These are phyloP conservation scores for Penicillium crustosum DNA, from an alignment of 2,329 filamentous ascomycete species.

Conservation along the genomic window DNA sequence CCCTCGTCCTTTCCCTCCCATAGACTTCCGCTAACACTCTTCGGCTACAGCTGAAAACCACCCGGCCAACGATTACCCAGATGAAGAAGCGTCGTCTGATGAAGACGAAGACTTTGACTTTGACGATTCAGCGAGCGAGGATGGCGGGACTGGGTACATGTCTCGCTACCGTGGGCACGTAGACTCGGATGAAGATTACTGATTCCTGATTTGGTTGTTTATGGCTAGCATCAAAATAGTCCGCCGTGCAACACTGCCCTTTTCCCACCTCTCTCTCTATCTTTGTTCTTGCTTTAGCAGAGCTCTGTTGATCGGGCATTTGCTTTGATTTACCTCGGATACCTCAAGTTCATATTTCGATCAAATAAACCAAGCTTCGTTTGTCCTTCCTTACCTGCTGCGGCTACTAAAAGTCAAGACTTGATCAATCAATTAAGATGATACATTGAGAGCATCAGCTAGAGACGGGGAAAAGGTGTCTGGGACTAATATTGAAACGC, in stretches of 20 bases:
- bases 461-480: neutral
- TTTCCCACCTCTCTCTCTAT: neutral
- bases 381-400: neutral
- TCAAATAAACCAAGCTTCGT: neutral
- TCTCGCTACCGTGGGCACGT: conserved; percentile 24
- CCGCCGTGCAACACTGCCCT: neutral
- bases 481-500: neutral
- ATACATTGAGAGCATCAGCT: neutral
- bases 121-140: conserved; percentile 37
- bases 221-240: neutral
- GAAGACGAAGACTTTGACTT: conserved; percentile 47
- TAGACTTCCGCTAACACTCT: conserved; percentile 2
- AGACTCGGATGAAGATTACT: conserved; percentile 32
- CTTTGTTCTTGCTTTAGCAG: neutral
- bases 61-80: conserved; percentile 53
- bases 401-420: neutral
- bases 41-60: conserved; percentile 47
- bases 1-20: neutral
- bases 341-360: neutral
- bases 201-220: neutral
- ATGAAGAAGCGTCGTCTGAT: conserved; percentile 50
- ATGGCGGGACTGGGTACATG: conserved; percentile 26
- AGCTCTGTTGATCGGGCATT: neutral
- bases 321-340: neutral
- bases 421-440: no score